Evolutionary conservation across 2,329 filamentous ascomycete genomes (phyloP).

Genomic region (Colletotrichum cuscutae): DNA sequence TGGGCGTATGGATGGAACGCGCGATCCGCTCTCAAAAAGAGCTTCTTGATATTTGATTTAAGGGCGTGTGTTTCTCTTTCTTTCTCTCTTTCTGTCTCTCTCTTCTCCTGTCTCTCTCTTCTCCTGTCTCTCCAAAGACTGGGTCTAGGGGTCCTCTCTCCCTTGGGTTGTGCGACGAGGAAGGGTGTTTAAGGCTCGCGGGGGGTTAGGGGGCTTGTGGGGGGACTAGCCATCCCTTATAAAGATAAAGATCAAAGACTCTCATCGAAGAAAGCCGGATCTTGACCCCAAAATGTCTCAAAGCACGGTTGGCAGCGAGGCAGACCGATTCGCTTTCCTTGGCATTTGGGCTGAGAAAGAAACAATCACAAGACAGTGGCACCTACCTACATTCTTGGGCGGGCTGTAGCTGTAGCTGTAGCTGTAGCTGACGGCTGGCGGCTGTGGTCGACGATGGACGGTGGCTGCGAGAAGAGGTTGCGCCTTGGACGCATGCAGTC

Average conservation of each 20-base stretch:
- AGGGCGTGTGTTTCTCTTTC: background rate
- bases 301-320: too few relatives aligned
- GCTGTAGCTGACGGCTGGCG: too few relatives aligned
- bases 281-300: too few relatives aligned
- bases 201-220: background rate
- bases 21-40: background rate
- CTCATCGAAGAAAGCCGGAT: background rate
- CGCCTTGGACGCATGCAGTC: background rate
- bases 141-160: background rate
- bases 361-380: background rate
- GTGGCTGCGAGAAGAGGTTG: background rate
- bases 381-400: too few relatives aligned
- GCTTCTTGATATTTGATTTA: background rate
- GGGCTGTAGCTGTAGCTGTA: too few relatives aligned
- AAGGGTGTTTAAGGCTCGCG: background rate
- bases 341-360: background rate
- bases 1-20: background rate
- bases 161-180: background rate
- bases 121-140: background rate
- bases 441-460: too few relatives aligned
- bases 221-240: background rate
- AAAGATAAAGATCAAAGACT: background rate
- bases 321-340: background rate
- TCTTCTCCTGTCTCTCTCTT: too few relatives aligned
- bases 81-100: too few relatives aligned